Evolutionary conservation across 768 basidiomycete genomes (phyloP).

Genomic region (Cantharellus cinnabarinus): DNA sequence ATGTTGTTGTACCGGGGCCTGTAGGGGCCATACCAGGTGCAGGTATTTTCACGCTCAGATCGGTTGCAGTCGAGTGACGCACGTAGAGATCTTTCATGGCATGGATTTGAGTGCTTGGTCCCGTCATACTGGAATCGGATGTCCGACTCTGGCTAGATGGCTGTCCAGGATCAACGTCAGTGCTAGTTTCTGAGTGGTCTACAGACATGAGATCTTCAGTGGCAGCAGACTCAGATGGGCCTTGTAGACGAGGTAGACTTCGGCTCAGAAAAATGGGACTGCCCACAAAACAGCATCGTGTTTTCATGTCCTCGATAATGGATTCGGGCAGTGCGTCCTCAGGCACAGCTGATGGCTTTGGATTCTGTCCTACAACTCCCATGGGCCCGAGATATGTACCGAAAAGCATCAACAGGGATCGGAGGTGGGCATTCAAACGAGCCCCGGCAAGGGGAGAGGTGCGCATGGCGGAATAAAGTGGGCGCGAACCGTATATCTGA

Average conservation of each 20-base stretch:
- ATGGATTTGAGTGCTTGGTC: background rate
- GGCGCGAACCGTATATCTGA: conserved; percentile 79
- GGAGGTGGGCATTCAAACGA: conserved; percentile 58
- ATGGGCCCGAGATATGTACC: conserved; percentile 75
- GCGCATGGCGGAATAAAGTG: conserved; percentile 60
- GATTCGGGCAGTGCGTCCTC: conserved; percentile 58
- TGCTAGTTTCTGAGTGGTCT: conserved; percentile 5
- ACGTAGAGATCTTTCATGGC: conserved; percentile 45
- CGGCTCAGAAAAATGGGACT: conserved; percentile 25
- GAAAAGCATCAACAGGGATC: conserved; percentile 61
- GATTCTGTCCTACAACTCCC: conserved; percentile 40
- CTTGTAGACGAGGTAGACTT: background rate
- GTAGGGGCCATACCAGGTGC: conserved; percentile 36
- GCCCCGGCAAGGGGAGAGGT: conserved; percentile 80
- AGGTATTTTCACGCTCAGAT: conserved; percentile 44
- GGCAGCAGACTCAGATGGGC: background rate
- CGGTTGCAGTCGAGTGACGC: conserved; percentile 57
- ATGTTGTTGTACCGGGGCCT: conserved; percentile 21
- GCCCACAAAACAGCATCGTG: conserved; percentile 76
- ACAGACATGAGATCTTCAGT: conserved; percentile 9
- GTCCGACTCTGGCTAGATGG: background rate
- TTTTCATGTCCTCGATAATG: conserved; percentile 79
- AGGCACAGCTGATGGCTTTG: conserved; percentile 47
- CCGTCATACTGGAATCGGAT: conserved; percentile 1
- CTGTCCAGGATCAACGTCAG: conserved; percentile 1